phyloP scores from a whole-genome alignment of 257 asterid species.

The Solanum lycopersicoides region DNA sequence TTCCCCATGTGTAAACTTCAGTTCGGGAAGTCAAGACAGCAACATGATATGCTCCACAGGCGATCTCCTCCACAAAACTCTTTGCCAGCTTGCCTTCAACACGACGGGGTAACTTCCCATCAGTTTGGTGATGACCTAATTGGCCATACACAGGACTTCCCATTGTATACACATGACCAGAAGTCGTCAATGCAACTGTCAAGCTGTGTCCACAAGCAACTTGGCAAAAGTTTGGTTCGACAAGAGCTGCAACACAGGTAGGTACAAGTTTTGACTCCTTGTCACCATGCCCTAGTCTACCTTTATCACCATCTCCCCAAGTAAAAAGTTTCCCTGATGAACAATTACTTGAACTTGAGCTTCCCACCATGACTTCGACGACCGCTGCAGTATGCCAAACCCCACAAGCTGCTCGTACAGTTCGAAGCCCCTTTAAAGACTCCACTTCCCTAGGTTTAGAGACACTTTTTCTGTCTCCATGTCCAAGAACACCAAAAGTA shows the following conservation, averaged over 20 bases:
- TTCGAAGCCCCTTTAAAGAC: slow-evolving; percentile 82
- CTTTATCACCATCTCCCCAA: slow-evolving; percentile 97
- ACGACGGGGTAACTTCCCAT: slow-evolving; percentile 72
- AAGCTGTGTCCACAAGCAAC: slow-evolving; percentile 93
- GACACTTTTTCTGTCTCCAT: slow-evolving; percentile 69
- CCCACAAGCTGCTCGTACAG: slow-evolving; percentile 86
- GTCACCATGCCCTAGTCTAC: slow-evolving; percentile 82
- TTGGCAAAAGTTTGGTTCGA: slow-evolving; percentile 81
- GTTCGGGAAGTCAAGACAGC: slow-evolving; percentile 81
- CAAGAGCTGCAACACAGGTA: slow-evolving; percentile 88
- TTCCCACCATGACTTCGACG: slow-evolving; percentile 89
- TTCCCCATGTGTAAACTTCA: slow-evolving; percentile 96
- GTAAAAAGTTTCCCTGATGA: slow-evolving; percentile 89
- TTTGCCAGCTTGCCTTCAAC: slow-evolving; percentile 71
- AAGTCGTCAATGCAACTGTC: slow-evolving; percentile 85
- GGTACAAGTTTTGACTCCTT: slow-evolving; percentile 84
- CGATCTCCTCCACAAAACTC: slow-evolving; percentile 79
- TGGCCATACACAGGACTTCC: slow-evolving; percentile 94
- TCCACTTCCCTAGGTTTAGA: slow-evolving; percentile 80
- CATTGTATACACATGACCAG: slow-evolving; percentile 84
- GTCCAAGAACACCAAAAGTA: slow-evolving; percentile 95
- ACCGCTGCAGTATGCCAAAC: slow-evolving; percentile 98
- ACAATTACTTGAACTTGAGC: slow-evolving; percentile 73
- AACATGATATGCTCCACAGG: slow-evolving; percentile 94
- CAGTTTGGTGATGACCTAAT: slow-evolving; percentile 78